Evolutionary conservation across 1,139 yeast genomes (phyloP), one percentile per base, ranked within the genome.

Genomic region (Candida sp.): DNA sequence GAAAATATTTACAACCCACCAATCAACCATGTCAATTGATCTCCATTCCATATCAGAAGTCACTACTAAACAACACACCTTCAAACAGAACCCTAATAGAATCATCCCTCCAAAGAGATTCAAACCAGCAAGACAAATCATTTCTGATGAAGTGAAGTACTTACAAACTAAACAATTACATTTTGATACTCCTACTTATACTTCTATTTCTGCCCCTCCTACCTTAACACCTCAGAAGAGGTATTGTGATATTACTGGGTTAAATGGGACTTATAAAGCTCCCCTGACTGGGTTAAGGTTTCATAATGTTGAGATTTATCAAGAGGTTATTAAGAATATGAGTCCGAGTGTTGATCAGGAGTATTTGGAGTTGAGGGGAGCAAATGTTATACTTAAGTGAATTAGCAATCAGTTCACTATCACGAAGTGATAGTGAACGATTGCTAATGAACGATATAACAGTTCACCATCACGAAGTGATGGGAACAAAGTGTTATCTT

Each of bases 301-400:
- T 63, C 82, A 87, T 64, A 84, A 93, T 58, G 82, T 81, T 41
- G 99, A 93, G 63, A 83, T 95, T 30, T 93, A 81, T 63, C 87
- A 84, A 45, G 77, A 84, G 47, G 87, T 89, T 22, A 79, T 87
- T 47, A 83, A 82, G 60, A 80, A 81, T 49, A 80, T 93, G 82
- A 84, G 91, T 1, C 87, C 95, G 1, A 96, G 97, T 23, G 88
- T 87, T 19, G 98, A 93, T 64, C 98, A 93, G 64, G 96, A 89
- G 61, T 93, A 90, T 60, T 72, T 93, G 58, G 87, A 87, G 53
- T 70, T 93, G 50, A 75, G 99, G 53, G 90, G 89, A 39, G 98
- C 97, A 35, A 87, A 90, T 59, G 91, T 91, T 21, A 81, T 91
- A 6, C 73, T 91, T 60, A 84, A 73, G 56, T 73, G 55, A 79